phyloP scores from a whole-genome alignment of 2,329 filamentous ascomycete genomes.

The Teratosphaeria zuluensis region DNA sequence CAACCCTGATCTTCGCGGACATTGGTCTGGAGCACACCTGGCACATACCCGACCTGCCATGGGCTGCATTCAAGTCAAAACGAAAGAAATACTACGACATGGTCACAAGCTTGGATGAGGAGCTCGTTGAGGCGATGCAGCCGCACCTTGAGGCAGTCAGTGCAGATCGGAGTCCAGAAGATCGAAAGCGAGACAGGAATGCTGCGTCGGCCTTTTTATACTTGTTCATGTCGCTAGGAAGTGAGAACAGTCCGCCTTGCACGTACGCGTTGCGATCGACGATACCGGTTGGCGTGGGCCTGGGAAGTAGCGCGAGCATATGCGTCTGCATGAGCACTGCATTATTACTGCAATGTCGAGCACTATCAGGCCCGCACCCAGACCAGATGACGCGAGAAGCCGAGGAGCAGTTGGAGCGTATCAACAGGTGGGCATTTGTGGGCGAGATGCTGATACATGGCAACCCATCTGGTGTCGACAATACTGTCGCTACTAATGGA shows the following conservation, averaged over 20 bases:
- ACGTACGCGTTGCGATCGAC: slow-evolving; percentile 88
- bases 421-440: slow-evolving; percentile 97
- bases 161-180: slow-evolving; percentile 51
- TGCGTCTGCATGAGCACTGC: slow-evolving; percentile 80
- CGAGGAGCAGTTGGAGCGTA: slow-evolving; percentile 82
- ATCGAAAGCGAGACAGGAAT: slow-evolving; percentile 73
- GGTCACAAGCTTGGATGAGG: slow-evolving; percentile 66
- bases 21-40: slow-evolving; percentile 84
- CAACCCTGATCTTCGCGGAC: slow-evolving; percentile 83
- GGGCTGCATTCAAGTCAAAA: slow-evolving; percentile 68
- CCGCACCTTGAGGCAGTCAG: slow-evolving; percentile 70
- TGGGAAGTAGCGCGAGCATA: slow-evolving; percentile 91
- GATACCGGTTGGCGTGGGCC: slow-evolving; percentile 81
- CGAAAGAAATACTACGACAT: slow-evolving; percentile 86
- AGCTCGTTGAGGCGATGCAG: slow-evolving; percentile 70
- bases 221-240: slow-evolving; percentile 79
- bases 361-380: slow-evolving; percentile 79
- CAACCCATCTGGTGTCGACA: slow-evolving; percentile 92
- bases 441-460: slow-evolving; percentile 96
- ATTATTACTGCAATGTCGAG: slow-evolving; percentile 70
- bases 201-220: slow-evolving; percentile 85
- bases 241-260: slow-evolving; percentile 66
- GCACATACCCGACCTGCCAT: slow-evolving; percentile 87
- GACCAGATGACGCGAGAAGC: slow-evolving; percentile 84
- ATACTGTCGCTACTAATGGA: slow-evolving; percentile 86